Evolutionary conservation across 176 grass and related monocot genomes (phyloP).

Genomic region (Hyparrhenia diplandra): DNA sequence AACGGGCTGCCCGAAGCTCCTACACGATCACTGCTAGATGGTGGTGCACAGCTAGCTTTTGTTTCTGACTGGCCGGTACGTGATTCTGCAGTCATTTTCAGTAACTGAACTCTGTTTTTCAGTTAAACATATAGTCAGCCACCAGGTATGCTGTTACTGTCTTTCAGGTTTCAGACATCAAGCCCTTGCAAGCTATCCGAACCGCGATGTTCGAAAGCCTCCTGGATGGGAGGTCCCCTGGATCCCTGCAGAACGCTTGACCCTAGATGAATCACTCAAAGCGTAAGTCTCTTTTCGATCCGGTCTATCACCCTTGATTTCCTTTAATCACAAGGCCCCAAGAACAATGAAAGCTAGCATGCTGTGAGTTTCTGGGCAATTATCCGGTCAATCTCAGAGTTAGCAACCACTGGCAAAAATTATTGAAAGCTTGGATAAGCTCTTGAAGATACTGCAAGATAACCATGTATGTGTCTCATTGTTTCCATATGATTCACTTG

Average conservation of each 20-base stretch:
- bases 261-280: conserved; percentile 71
- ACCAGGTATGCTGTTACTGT: neutral
- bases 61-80: conserved; percentile 94
- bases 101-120: neutral
- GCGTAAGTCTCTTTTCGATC: conserved; percentile 58
- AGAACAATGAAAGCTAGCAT: conserved; percentile 84
- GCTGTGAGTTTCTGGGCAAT: conserved; percentile 62
- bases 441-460: no score
- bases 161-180: conserved; percentile 76
- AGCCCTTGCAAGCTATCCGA: conserved; percentile 64
- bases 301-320: no score
- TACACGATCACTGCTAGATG: conserved; percentile 51
- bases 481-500: no score
- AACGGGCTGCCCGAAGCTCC: conserved; percentile 54
- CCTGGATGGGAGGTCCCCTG: conserved; percentile 66
- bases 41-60: conserved; percentile 67
- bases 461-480: no score
- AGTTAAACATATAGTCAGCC: neutral
- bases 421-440: conserved; percentile 49
- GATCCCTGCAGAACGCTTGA: conserved; percentile 57
- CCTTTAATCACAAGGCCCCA: no score
- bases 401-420: conserved; percentile 92
- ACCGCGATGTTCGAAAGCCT: conserved; percentile 55
- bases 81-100: neutral
- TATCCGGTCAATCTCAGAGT: conserved; percentile 69